A percentile compares a stretch with the other conserved stretches of the same genome.
Conservation (phyloP, 2,329 filamentous ascomycete genomes). For the Sporothrix humicola region DNA sequence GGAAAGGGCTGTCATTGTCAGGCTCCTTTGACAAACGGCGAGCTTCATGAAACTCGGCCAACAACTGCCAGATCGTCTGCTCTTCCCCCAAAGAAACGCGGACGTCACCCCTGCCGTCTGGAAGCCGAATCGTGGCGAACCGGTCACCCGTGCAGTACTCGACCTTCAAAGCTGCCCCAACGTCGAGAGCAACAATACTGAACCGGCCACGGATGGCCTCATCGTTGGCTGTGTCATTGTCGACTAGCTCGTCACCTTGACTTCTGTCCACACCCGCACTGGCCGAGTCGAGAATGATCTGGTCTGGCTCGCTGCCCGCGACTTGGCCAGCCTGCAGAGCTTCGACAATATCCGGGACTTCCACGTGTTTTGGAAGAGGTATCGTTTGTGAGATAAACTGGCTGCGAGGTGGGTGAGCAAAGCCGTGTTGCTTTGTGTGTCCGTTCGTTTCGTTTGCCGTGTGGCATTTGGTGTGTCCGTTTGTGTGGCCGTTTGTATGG, state of each 20-base stretch:
- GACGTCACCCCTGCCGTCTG: constrained; percentile 13
- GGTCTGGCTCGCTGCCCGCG: constrained; percentile 45
- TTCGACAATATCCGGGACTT: constrained; percentile 62
- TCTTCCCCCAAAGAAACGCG: constrained; percentile 39
- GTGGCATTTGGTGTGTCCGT: background rate
- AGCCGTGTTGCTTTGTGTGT: constrained; percentile 7
- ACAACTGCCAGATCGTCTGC: constrained; percentile 56
- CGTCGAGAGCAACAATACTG: constrained; percentile 74
- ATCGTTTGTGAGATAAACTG: constrained; percentile 52
- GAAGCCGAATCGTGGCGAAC: constrained; percentile 45
- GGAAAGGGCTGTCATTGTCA: constrained; percentile 63
- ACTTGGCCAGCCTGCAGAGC: constrained; percentile 43
- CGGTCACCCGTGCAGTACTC: constrained; percentile 61
- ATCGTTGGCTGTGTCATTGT: constrained; percentile 21
- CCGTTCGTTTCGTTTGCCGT: background rate
- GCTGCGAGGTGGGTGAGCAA: constrained; percentile 30
- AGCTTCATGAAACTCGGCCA: constrained; percentile 53
- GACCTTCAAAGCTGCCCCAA: constrained; percentile 61
- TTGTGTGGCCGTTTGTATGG: background rate
- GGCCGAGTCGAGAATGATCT: constrained; percentile 65
- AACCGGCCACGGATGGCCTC: constrained; percentile 61
- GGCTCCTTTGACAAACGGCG: background rate
- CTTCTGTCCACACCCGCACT: constrained; percentile 52
- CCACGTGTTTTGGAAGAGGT: constrained; percentile 52
- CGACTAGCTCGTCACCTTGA: constrained; percentile 28